These are phyloP conservation scores for Cardamine resedifolia DNA, from an alignment of 345 rosid genomes.

Conservation along the genomic window DNA sequence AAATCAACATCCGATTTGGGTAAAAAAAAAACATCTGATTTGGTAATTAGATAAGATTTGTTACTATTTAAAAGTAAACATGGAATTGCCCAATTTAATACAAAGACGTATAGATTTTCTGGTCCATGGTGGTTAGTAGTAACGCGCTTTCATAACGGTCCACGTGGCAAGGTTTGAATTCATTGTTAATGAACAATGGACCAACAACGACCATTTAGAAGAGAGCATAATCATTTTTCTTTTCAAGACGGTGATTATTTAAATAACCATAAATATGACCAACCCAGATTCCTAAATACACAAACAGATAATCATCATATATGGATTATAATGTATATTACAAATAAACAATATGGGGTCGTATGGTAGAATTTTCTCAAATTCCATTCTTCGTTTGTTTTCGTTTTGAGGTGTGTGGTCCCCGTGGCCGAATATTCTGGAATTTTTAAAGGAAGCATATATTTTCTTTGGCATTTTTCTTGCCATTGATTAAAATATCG, in stretches of 20 bases:
- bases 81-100: neutral
- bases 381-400: slow-evolving; percentile 7
- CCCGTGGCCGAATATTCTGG: slow-evolving; percentile 26
- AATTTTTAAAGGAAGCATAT: neutral
- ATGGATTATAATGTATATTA: neutral
- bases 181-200: slow-evolving; percentile 1
- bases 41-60: neutral
- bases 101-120: neutral
- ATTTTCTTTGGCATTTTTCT: slow-evolving; percentile 19
- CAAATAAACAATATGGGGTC: slow-evolving; percentile 1
- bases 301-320: neutral
- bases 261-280: neutral
- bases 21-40: no score
- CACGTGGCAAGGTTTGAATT: neutral
- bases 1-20: neutral
- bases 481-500: neutral
- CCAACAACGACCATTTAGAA: slow-evolving; percentile 5
- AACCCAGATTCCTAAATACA: slow-evolving; percentile 2
- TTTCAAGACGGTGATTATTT: slow-evolving; percentile 26
- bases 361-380: neutral
- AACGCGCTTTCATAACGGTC: neutral
- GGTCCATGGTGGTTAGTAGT: neutral
- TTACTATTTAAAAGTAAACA: neutral
- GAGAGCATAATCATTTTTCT: neutral
- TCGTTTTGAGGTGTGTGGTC: slow-evolving; percentile 23